Evolutionary conservation across 768 basidiomycete genomes (phyloP).

Genomic region (Lactarius pseudohatsudake): DNA sequence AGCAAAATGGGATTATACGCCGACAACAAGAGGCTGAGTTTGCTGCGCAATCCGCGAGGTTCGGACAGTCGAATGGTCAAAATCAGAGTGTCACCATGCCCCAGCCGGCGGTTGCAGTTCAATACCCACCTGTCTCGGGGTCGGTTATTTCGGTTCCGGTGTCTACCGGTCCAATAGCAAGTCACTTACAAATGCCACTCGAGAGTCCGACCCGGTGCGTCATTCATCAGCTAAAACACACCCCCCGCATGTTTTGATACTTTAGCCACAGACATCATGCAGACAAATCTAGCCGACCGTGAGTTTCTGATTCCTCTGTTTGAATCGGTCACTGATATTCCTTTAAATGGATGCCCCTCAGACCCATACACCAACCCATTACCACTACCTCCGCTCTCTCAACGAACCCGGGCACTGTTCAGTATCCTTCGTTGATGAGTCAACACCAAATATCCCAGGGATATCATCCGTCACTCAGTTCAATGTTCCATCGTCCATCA

Average conservation of each 20-base stretch:
- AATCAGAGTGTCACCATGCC: constrained; percentile 37
- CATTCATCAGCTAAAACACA: not conserved
- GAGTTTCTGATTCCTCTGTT: constrained; percentile 23
- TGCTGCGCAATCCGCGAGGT: constrained; percentile 34
- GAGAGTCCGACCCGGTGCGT: constrained; percentile 52
- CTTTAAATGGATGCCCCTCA: constrained; percentile 7
- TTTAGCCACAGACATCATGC: constrained; percentile 46
- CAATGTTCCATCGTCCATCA: constrained; percentile 55
- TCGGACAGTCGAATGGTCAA: constrained; percentile 35
- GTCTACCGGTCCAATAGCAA: constrained; percentile 16
- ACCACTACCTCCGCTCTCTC: constrained; percentile 75
- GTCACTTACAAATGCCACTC: constrained; percentile 48
- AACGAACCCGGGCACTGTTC: constrained; percentile 46
- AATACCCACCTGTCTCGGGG: constrained; percentile 11
- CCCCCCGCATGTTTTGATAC: constrained; percentile 36
- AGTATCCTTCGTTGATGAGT: constrained; percentile 75
- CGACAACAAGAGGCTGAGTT: constrained; percentile 54
- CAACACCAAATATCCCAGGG: constrained; percentile 77
- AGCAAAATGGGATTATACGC: constrained; percentile 56
- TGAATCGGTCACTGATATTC: not conserved
- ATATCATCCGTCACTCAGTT: constrained; percentile 72
- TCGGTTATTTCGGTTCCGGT: constrained; percentile 2
- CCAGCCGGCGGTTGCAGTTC: constrained; percentile 12
- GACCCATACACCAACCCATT: constrained; percentile 44
- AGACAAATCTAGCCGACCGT: constrained; percentile 29